A percentile compares a stretch with the other conserved stretches of the same genome.
phyloP scores from a whole-genome alignment of 192 early-diverging fungal genomes.

The Coemansia brasiliensis region DNA sequence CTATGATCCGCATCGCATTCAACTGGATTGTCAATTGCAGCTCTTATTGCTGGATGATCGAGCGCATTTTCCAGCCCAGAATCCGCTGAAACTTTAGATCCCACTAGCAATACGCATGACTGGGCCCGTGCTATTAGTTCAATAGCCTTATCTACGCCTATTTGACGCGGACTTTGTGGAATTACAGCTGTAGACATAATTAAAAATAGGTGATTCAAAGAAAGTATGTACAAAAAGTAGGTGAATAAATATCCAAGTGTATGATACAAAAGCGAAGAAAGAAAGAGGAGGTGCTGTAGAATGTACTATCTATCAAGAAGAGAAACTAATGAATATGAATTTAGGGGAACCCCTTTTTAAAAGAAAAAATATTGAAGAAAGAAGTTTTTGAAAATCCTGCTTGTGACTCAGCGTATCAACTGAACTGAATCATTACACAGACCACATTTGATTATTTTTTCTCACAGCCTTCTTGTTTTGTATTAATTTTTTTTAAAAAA shows the following conservation, averaged over 20 bases:
- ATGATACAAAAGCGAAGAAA: not conserved
- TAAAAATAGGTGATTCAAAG: not conserved
- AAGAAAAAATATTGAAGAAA: not conserved
- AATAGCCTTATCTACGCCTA: slow-evolving; percentile 1
- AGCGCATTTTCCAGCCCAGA: slow-evolving; percentile 7
- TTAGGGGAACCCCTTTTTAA: not conserved
- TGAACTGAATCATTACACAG: too few relatives aligned
- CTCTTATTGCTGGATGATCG: not conserved
- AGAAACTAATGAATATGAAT: not conserved
- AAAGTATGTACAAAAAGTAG: slow-evolving; percentile 1
- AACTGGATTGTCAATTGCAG: too few relatives aligned
- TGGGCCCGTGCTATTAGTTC: slow-evolving; percentile 9
- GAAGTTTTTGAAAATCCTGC: not conserved
- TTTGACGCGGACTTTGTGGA: not conserved
- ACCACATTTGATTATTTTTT: too few relatives aligned
- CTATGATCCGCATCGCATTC: too few relatives aligned
- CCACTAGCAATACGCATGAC: slow-evolving; percentile 37
- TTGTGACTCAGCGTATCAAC: too few relatives aligned
- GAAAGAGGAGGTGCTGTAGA: not conserved
- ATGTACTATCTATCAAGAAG: not conserved
- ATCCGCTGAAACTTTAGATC: slow-evolving; percentile 4
- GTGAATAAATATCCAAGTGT: not conserved
- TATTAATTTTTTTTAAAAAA: too few relatives aligned
- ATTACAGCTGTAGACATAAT: not conserved
- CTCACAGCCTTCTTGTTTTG: too few relatives aligned